These are phyloP conservation scores for Haematococcus lacustris DNA, from an alignment of 139 green algal genomes.

Conservation along the genomic window DNA sequence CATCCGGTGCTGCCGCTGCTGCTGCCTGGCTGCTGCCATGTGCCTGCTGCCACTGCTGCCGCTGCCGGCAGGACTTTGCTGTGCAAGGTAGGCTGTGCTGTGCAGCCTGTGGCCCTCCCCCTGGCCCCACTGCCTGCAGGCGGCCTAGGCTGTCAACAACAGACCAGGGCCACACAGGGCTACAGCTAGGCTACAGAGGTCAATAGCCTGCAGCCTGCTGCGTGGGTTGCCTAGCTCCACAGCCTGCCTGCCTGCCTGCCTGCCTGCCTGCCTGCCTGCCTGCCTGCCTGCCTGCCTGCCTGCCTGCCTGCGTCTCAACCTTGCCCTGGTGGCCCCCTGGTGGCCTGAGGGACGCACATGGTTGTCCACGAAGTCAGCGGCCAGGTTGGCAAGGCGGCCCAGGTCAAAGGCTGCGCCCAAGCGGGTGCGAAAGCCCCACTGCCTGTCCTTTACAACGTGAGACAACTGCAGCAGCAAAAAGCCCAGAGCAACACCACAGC, in stretches of 20 bases:
- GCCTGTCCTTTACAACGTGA: constrained; percentile 13
- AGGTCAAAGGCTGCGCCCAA: constrained; percentile 34
- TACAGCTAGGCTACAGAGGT: no score
- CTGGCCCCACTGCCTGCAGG: no score
- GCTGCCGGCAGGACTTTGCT: background rate
- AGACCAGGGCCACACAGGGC: no score
- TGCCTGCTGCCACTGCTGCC: background rate
- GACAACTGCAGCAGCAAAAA: no score
- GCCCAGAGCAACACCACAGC: background rate
- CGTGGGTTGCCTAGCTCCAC: background rate
- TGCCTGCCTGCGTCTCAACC: background rate
- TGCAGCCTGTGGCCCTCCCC: no score
- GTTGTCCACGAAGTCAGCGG: constrained; percentile 21
- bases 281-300: background rate
- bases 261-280: background rate
- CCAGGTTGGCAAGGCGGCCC: constrained; percentile 34
- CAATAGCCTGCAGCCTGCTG: background rate
- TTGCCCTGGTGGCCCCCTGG: background rate
- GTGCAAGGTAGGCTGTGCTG: no score
- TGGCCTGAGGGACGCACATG: background rate
- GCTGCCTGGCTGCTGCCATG: background rate
- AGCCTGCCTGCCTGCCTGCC: background rate
- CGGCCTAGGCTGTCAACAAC: no score
- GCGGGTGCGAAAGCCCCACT: constrained; percentile 22
- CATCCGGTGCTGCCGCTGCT: background rate